These are phyloP conservation scores for Phytophthora quininea DNA, from an alignment of 352 stramenopile genomes.

Conservation along the genomic window DNA sequence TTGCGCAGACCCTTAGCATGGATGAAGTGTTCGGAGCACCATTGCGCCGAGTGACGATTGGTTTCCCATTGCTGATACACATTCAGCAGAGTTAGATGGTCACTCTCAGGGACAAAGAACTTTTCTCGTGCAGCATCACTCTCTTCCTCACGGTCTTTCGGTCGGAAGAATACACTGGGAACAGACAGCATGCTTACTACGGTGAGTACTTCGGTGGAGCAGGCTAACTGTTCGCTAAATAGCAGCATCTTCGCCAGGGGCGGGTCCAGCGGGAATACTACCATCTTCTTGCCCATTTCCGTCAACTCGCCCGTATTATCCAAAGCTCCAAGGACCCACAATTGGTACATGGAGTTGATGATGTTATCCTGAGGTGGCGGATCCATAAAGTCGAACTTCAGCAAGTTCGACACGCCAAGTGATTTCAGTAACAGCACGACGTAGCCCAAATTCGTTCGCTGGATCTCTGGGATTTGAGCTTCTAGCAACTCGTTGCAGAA, in stretches of 20 bases:
- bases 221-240: constrained; percentile 94
- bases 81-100: constrained; percentile 98
- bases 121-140: constrained; percentile 97
- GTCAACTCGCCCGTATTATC: constrained; percentile 98
- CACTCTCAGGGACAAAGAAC: constrained; percentile 98
- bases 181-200: constrained; percentile 98
- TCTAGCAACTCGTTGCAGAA: constrained; percentile 97
- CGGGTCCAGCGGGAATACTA: constrained; percentile 98
- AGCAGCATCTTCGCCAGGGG: constrained; percentile 96
- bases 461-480: constrained; percentile 98
- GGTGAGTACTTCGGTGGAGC: constrained; percentile 95
- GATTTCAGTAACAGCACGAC: constrained; percentile 98
- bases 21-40: constrained; percentile 97
- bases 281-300: constrained; percentile 96
- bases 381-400: constrained; percentile 99
- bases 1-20: constrained; percentile 95
- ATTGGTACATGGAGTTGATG: constrained; percentile 98
- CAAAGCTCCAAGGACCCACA: constrained; percentile 98
- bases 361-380: constrained; percentile 97
- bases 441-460: constrained; percentile 97
- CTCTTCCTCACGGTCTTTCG: constrained; percentile 97
- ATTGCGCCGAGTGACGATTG: constrained; percentile 95
- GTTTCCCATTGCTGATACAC: constrained; percentile 95
- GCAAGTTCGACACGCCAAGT: constrained; percentile 94
- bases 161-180: constrained; percentile 96